Evolutionary conservation across 495 filamentous ascomycete genomes (phyloP), one percentile per base, ranked within the genome.

Genomic region (Pseudotulostoma volvatum): DNA sequence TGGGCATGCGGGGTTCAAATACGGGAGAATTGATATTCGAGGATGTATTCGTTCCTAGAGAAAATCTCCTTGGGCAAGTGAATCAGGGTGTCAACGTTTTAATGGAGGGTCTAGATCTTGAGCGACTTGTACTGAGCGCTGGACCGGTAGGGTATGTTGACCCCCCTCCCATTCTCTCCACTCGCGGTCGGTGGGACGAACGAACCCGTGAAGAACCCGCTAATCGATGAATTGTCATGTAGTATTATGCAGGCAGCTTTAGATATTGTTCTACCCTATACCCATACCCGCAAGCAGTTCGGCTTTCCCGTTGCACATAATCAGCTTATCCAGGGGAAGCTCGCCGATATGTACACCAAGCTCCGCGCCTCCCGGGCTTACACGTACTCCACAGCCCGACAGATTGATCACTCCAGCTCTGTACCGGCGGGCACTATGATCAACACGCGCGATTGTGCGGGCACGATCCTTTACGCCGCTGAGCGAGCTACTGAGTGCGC

Each of bases 341-440:
- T 96, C 15, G 86, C 90, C 40, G 86, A 95, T 55, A 96, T 97
- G 86, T 90, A 96, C 63, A 93, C 82, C 23, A 90, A 92, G 57
- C 70, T 88, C 18, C 78, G 81, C 42, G 86, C 84, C 3, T 76
- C 81, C 2, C 67, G 75, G 11, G 70, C 82, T 19, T 93, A 90
- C 57, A 93, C 83, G 0, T 81, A 82, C 41, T 63, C 73, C 16
- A 83, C 80, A 3, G 84, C 84, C n/a, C 68, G 66, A 17, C 60
- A 70, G 14, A 73, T 93, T 8, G 87, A 95, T 48, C 74, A 79
- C 51, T 58, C 66, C n/a, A 74, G 73, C 2, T 50, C 57, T 0
- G 38, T 48, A 1, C 52, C 67, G 4, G 46, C 51, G 7, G 55
- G 55, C n/a, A 38, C 56, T 9, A 40, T 47, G 1, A 78, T 90